phyloP scores from a whole-genome alignment of 108 stramenopile species.

The Pseudonitzschia pungens region DNA sequence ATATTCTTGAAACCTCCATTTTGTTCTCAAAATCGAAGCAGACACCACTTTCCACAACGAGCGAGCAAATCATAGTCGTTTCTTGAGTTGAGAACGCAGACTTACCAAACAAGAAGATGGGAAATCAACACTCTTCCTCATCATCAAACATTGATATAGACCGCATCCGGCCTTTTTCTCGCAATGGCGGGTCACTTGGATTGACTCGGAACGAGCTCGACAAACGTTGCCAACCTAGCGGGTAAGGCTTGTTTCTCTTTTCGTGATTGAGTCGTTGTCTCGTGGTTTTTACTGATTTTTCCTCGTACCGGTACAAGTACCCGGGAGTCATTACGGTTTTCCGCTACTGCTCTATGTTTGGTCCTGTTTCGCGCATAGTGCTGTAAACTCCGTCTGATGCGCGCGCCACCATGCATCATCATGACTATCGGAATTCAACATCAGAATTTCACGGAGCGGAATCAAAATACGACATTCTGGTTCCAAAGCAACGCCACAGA shows the following conservation, averaged over 20 bases:
- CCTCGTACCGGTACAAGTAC: neutral
- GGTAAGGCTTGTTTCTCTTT: constrained; percentile 43
- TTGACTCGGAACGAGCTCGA: constrained; percentile 65
- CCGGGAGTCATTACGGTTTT: too few species aligned
- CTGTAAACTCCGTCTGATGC: neutral
- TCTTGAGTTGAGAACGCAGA: neutral
- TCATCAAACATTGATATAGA: constrained; percentile 11
- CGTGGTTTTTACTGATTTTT: neutral
- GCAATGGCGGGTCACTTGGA: constrained; percentile 42
- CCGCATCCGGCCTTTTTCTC: constrained; percentile 16
- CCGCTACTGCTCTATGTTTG: neutral
- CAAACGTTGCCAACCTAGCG: constrained; percentile 63
- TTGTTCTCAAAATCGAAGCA: too few species aligned
- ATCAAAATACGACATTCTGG: neutral
- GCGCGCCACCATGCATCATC: neutral
- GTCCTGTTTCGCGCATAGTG: neutral
- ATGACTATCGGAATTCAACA: neutral
- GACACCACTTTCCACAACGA: neutral
- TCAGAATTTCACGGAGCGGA: neutral
- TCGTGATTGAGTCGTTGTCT: neutral
- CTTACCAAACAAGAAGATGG: constrained; percentile 21
- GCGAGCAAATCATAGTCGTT: neutral
- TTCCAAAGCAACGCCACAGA: neutral
- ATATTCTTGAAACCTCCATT: too few species aligned
- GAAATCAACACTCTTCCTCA: constrained; percentile 32